These are phyloP conservation scores for Nissolia schottii DNA, from an alignment of 306 rosid genomes.

Conservation along the genomic window DNA sequence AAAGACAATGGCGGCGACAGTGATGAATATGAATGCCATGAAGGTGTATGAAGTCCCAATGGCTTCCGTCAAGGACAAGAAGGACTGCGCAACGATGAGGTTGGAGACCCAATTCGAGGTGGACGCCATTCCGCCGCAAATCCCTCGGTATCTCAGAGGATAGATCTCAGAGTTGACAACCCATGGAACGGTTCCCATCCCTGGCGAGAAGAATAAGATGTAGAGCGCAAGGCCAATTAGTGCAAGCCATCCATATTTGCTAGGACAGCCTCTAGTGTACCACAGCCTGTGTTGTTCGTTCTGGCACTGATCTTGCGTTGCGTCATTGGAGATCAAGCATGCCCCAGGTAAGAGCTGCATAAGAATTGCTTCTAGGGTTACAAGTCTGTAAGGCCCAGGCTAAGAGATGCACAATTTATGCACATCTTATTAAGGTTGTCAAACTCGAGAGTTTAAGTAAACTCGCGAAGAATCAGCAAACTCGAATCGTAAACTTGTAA, in stretches of 20 bases:
- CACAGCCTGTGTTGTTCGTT: conserved; percentile 30
- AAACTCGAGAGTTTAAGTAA: too few relatives aligned
- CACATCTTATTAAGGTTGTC: too few relatives aligned
- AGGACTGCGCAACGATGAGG: conserved; percentile 59
- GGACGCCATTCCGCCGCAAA: conserved; percentile 71
- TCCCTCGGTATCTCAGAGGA: conserved; percentile 51
- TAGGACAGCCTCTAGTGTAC: conserved; percentile 67
- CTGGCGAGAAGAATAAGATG: conserved; percentile 61
- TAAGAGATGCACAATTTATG: too few relatives aligned
- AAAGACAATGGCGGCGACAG: conserved; percentile 43
- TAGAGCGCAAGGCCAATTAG: conserved; percentile 42
- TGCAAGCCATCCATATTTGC: conserved; percentile 51
- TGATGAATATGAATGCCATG: conserved; percentile 45
- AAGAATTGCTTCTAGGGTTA: background rate
- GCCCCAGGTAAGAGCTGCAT: conserved; percentile 57
- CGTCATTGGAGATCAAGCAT: conserved; percentile 45
- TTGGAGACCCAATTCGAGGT: conserved; percentile 56
- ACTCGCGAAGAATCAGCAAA: too few relatives aligned
- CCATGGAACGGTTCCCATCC: conserved; percentile 77
- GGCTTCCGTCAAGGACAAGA: conserved; percentile 39
- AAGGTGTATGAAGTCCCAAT: conserved; percentile 57
- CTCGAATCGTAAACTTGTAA: too few relatives aligned
- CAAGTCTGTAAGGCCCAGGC: background rate
- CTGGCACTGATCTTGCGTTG: conserved; percentile 26
- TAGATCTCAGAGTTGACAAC: conserved; percentile 69